These are phyloP conservation scores for Colletotrichum eleusines DNA, from an alignment of 2,329 filamentous ascomycete species.

Conservation along the genomic window DNA sequence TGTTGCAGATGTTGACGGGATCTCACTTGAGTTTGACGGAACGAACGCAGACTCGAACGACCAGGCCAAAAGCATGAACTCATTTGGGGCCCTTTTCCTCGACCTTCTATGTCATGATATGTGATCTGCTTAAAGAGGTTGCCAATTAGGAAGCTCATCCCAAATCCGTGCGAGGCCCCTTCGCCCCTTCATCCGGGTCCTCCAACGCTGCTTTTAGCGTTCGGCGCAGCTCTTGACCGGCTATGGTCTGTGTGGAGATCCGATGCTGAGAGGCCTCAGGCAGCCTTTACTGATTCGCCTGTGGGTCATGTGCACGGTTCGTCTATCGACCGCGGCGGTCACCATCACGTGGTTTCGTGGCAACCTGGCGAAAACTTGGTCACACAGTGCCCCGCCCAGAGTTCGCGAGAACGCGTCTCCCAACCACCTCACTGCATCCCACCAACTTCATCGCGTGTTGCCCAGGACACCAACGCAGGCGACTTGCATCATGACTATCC, in stretches of 20 bases:
- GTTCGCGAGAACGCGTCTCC: slow-evolving; percentile 57
- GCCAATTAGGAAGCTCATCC: not conserved
- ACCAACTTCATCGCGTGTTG: slow-evolving; percentile 44
- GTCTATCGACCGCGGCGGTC: not conserved
- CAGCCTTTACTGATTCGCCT: slow-evolving; percentile 2
- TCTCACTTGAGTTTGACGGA: not conserved
- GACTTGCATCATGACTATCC: slow-evolving; percentile 36
- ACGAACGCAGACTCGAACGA: not conserved
- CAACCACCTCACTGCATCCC: slow-evolving; percentile 55
- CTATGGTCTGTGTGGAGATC: slow-evolving; percentile 11
- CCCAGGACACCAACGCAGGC: slow-evolving; percentile 48
- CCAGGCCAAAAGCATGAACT: not conserved
- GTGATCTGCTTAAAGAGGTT: not conserved
- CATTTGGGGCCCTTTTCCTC: not conserved
- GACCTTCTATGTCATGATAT: not conserved
- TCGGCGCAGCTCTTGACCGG: slow-evolving; percentile 7
- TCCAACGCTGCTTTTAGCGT: slow-evolving; percentile 26
- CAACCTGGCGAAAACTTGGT: slow-evolving; percentile 53
- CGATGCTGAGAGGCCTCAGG: slow-evolving; percentile 29
- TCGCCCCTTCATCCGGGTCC: not conserved
- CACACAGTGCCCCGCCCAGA: slow-evolving; percentile 44
- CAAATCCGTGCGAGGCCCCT: slow-evolving; percentile 8
- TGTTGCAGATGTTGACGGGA: not conserved
- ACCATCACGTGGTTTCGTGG: slow-evolving; percentile 59
- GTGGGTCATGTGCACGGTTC: not conserved